phyloP scores from a whole-genome alignment of 331 rosid genomes.

The Dryas integrifolia region DNA sequence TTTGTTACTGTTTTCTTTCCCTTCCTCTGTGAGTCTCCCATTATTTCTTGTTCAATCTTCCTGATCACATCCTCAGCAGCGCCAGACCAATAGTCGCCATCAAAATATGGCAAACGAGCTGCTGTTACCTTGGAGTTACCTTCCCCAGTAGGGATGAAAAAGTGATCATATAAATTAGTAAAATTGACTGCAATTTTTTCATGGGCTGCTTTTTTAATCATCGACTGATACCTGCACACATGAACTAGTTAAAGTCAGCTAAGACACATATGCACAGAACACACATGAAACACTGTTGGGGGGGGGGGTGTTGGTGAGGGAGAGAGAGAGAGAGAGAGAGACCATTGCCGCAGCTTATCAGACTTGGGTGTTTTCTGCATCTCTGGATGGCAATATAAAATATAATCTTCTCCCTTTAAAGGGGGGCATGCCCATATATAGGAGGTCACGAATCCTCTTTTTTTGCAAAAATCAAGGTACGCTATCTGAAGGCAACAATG shows the following conservation, averaged over 20 bases:
- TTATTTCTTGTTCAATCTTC: slow-evolving; percentile 28
- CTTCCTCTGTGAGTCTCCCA: slow-evolving; percentile 22
- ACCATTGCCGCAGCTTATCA: slow-evolving; percentile 60
- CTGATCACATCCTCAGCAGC: slow-evolving; percentile 39
- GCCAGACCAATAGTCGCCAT: slow-evolving; percentile 64
- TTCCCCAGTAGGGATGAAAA: slow-evolving; percentile 43
- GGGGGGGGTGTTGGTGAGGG: slow-evolving; percentile 20
- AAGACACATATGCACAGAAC: neutral
- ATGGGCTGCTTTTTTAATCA: slow-evolving; percentile 53
- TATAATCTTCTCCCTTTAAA: slow-evolving; percentile 52
- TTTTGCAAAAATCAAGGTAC: slow-evolving; percentile 69
- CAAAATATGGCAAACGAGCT: slow-evolving; percentile 60
- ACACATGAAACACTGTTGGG: neutral
- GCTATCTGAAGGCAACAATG: slow-evolving; percentile 45
- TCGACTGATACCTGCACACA: slow-evolving; percentile 48
- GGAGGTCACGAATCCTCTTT: slow-evolving; percentile 53
- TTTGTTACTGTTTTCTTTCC: slow-evolving; percentile 23
- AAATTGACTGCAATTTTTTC: slow-evolving; percentile 53
- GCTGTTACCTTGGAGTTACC: slow-evolving; percentile 43
- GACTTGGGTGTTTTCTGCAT: slow-evolving; percentile 55
- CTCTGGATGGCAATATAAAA: slow-evolving; percentile 62
- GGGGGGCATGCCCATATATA: slow-evolving; percentile 70
- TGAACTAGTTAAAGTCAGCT: slow-evolving; percentile 4
- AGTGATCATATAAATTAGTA: slow-evolving; percentile 53
- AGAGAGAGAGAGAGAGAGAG: slow-evolving; percentile 16